Percentiles rank a stretch among this genome's conserved stretches.
Conservation (phyloP, 352 stramenopile genomes). For the Phytophthora pluvialis region DNA sequence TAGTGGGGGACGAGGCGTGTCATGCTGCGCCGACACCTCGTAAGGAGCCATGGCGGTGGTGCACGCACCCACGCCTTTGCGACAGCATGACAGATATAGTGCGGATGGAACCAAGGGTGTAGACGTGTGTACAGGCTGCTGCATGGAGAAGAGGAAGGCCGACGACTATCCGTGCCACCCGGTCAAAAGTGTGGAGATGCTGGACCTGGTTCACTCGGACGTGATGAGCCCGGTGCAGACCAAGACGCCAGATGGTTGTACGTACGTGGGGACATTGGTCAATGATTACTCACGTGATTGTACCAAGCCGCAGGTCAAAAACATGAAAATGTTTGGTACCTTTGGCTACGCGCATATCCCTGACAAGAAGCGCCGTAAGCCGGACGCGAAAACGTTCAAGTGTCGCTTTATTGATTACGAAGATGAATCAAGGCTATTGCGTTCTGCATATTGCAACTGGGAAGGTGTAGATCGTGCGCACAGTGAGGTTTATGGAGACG, state of each 20-base stretch:
- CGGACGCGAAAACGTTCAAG: too few relatives aligned
- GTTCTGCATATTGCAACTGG: too few relatives aligned
- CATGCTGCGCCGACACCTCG: constrained; percentile 1
- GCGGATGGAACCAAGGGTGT: background rate
- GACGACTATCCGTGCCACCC: constrained; percentile 7
- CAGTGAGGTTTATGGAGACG: background rate
- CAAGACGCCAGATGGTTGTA: background rate
- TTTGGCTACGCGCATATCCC: background rate
- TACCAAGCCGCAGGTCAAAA: constrained; percentile 1
- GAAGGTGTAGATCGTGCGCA: background rate
- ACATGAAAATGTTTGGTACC: constrained; percentile 2
- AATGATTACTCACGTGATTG: constrained; percentile 29
- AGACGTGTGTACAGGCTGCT: background rate
- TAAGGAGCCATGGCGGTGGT: constrained; percentile 13
- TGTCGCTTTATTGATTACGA: too few relatives aligned
- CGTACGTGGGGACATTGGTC: constrained; percentile 18
- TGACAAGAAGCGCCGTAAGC: too few relatives aligned
- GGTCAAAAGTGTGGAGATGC: constrained; percentile 19
- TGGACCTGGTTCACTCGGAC: background rate
- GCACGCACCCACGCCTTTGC: constrained; percentile 5
- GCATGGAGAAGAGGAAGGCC: too few relatives aligned
- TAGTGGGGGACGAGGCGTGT: constrained; percentile 22
- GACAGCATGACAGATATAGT: constrained; percentile 21
- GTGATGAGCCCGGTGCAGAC: constrained; percentile 3
- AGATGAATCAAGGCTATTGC: too few relatives aligned